Percentiles rank a stretch among this genome's conserved stretches.
Evolutionary conservation across 1,139 yeast species (phyloP).

Genomic region (Suhomyces anneliseae): DNA sequence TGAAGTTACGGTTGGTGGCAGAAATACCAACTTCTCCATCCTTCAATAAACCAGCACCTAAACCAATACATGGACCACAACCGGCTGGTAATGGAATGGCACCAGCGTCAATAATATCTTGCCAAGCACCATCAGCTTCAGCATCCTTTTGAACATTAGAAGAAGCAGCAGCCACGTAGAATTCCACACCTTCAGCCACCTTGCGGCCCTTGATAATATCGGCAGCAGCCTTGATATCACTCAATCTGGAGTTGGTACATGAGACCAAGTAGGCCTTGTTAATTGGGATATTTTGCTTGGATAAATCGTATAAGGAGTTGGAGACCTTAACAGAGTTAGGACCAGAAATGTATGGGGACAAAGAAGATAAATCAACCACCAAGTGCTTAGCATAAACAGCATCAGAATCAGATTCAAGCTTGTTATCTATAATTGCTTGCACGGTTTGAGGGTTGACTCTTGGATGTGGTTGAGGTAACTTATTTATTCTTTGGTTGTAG

Average conservation of each 20-base stretch:
- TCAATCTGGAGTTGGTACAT: constrained; percentile 91
- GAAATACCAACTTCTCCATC: constrained; percentile 98
- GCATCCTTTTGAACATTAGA: constrained; percentile 92
- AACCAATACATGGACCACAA: constrained; percentile 98
- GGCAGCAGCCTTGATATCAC: constrained; percentile 95
- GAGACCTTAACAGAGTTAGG: constrained; percentile 96
- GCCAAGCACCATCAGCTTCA: constrained; percentile 89
- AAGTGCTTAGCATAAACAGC: constrained; percentile 87
- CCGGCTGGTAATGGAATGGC: constrained; percentile 97
- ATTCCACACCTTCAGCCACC: constrained; percentile 86
- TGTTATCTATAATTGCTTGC: constrained; percentile 44
- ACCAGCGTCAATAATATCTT: constrained; percentile 84
- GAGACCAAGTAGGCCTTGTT: constrained; percentile 97
- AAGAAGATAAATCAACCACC: constrained; percentile 74
- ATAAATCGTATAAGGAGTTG: constrained; percentile 71
- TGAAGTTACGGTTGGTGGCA: constrained; percentile 96
- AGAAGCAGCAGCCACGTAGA: constrained; percentile 97
- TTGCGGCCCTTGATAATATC: constrained; percentile 75
- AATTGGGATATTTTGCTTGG: constrained; percentile 70
- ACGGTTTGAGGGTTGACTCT: constrained; percentile 70
- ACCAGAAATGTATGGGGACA: constrained; percentile 92
- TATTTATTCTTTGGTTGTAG: constrained; percentile 66
- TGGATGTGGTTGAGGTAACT: constrained; percentile 81
- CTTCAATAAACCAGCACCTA: constrained; percentile 89
- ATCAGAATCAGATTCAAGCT: constrained; percentile 63